Conservation (phyloP, 2,329 filamentous ascomycete genomes). For the Tolypocladium nubicola region DNA sequence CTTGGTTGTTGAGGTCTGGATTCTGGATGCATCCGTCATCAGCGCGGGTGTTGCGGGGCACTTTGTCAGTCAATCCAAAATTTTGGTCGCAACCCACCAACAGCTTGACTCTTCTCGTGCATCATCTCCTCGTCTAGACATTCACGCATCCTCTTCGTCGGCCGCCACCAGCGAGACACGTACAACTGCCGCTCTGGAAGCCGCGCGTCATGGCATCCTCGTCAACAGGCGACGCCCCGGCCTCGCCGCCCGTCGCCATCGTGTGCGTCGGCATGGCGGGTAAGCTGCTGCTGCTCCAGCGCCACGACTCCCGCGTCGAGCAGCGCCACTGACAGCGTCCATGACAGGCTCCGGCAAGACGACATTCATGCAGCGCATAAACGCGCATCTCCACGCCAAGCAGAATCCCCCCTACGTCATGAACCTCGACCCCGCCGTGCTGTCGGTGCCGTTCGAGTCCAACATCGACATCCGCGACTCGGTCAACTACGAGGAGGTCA, state of each 20-base stretch:
- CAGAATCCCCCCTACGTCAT: constrained; percentile 83
- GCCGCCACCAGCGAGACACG: not conserved
- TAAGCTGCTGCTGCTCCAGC: constrained; percentile 18
- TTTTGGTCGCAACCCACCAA: not conserved
- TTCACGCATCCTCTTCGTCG: not conserved
- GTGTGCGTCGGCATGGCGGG: constrained; percentile 97
- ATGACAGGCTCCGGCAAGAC: constrained; percentile 80
- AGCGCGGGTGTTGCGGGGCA: not conserved
- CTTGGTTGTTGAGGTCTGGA: not conserved
- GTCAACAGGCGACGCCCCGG: constrained; percentile 13
- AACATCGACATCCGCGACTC: constrained; percentile 99
- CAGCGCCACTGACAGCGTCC: not conserved
- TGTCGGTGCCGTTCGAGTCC: constrained; percentile 85
- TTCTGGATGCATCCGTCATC: not conserved
- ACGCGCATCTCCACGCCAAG: constrained; percentile 77
- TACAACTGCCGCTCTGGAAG: not conserved
- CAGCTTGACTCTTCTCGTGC: not conserved
- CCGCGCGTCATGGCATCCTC: constrained; percentile 20
- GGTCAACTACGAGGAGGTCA: constrained; percentile 98
- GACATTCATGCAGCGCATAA: constrained; percentile 99
- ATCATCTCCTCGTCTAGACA: not conserved
- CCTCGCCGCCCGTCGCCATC: constrained; percentile 38
- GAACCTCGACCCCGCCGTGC: constrained; percentile 92
- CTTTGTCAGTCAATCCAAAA: not conserved
- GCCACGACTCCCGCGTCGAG: not conserved